Evolutionary conservation across 169 alveolate genomes (phyloP).

Genomic region (Condylostoma magnum): DNA sequence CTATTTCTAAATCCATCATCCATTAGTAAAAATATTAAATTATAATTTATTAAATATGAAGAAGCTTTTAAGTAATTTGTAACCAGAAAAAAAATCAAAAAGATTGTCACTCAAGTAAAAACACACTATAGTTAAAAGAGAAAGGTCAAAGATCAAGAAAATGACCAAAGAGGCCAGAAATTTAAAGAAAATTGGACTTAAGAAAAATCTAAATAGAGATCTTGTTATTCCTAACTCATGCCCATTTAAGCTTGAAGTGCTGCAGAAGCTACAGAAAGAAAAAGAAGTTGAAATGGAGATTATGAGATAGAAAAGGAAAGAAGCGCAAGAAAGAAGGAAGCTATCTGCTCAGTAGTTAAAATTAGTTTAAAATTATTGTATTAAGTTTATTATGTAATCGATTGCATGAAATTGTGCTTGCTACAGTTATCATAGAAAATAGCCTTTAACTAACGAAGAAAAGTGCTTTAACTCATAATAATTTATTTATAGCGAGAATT

Average conservation of each 20-base stretch:
- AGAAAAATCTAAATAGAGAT: slow-evolving; percentile 49
- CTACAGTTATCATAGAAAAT: no score
- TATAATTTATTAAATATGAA: no score
- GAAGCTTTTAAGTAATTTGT: background rate
- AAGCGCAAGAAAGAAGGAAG: no score
- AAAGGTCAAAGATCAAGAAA: background rate
- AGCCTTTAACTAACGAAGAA: no score
- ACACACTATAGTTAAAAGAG: background rate
- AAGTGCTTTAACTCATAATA: no score
- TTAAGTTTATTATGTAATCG: no score
- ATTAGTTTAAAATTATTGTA: no score
- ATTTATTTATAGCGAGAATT: no score
- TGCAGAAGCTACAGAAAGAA: slow-evolving; percentile 34
- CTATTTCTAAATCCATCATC: no score
- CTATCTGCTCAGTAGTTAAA: no score
- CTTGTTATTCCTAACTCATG: slow-evolving; percentile 84
- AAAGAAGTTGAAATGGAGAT: slow-evolving; percentile 51
- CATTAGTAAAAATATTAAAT: no score
- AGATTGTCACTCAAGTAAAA: slow-evolving; percentile 5
- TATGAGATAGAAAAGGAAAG: slow-evolving; percentile 43
- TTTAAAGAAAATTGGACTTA: slow-evolving; percentile 1
- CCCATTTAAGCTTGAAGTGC: slow-evolving; percentile 74
- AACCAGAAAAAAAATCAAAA: background rate
- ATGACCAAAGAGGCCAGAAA: slow-evolving; percentile 20
- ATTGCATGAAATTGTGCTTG: no score